phyloP scores from a whole-genome alignment of 805 yeast species.

The Candida ponderosae region DNA sequence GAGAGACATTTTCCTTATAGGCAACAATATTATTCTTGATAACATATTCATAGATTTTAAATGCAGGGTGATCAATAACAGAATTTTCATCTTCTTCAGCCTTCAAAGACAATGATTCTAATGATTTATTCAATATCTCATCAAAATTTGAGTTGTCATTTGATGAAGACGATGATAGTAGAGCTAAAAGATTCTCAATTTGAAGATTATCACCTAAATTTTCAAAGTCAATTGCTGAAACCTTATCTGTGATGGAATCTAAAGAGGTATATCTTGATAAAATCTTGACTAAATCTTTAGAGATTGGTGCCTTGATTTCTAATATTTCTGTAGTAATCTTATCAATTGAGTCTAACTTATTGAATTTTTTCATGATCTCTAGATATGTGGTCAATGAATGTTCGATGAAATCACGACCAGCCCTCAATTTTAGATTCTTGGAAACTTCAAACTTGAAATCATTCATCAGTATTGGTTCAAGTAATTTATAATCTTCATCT shows the following conservation, averaged over 20 bases:
- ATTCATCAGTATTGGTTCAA: constrained; percentile 20
- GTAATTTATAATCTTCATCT: constrained; percentile 17
- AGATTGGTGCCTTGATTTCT: constrained; percentile 7
- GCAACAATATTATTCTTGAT: constrained; percentile 15
- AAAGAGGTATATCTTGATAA: constrained; percentile 13
- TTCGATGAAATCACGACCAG: constrained; percentile 20
- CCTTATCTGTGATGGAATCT: constrained; percentile 4
- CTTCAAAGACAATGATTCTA: constrained; percentile 11
- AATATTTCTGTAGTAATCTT: constrained; percentile 12
- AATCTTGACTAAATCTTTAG: constrained; percentile 13
- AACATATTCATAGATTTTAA: constrained; percentile 20
- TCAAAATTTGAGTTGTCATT: constrained; percentile 8
- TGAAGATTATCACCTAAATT: constrained; percentile 3
- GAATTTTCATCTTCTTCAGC: constrained; percentile 9
- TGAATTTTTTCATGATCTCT: constrained; percentile 9
- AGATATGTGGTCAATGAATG: constrained; percentile 24
- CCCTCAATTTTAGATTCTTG: constrained; percentile 22
- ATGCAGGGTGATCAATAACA: constrained; percentile 13
- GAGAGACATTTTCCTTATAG: constrained; percentile 20
- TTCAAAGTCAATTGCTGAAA: constrained; percentile 5
- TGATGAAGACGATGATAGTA: background rate
- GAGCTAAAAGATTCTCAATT: constrained; percentile 8
- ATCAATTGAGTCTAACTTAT: constrained; percentile 1
- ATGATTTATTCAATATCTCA: constrained; percentile 8
- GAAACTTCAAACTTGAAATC: constrained; percentile 19